phyloP scores from a whole-genome alignment of 345 rosid genomes.

The Kernera saxatilis region DNA sequence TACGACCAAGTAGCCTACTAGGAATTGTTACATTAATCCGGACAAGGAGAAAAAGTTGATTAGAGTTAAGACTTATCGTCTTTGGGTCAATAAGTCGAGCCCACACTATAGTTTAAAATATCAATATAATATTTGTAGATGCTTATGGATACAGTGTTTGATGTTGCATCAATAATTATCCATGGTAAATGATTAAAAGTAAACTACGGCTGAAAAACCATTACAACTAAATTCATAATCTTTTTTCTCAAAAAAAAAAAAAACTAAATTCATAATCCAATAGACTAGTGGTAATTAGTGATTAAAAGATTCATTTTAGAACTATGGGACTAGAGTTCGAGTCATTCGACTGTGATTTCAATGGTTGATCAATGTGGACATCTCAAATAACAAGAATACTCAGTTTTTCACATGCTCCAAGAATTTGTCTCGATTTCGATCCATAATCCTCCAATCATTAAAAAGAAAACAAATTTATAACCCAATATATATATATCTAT shows the following conservation, averaged over 20 bases:
- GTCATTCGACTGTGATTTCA: neutral
- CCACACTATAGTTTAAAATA: neutral
- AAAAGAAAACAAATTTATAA: neutral
- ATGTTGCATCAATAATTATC: conserved; percentile 4
- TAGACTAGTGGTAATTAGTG: too few species aligned
- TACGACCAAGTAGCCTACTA: conserved; percentile 11
- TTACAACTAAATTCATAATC: neutral
- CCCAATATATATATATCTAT: neutral
- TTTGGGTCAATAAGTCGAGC: conserved; percentile 11
- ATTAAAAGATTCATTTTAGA: too few species aligned
- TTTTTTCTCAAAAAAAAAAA: too few species aligned
- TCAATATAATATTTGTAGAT: neutral
- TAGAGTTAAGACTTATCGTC: conserved; percentile 15
- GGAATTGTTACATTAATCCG: conserved; percentile 19
- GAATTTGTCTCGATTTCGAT: neutral
- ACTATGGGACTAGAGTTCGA: too few species aligned
- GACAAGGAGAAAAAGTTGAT: conserved; percentile 22
- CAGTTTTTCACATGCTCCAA: neutral
- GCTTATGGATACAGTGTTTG: neutral
- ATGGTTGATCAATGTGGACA: neutral
- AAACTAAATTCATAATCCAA: too few species aligned
- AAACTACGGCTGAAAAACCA: neutral
- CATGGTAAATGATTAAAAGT: neutral
- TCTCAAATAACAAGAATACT: neutral
- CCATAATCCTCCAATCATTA: neutral